Evolutionary conservation across 306 rosid species (phyloP), one percentile per base, ranked within the genome.

Genomic region (Comarum palustre): DNA sequence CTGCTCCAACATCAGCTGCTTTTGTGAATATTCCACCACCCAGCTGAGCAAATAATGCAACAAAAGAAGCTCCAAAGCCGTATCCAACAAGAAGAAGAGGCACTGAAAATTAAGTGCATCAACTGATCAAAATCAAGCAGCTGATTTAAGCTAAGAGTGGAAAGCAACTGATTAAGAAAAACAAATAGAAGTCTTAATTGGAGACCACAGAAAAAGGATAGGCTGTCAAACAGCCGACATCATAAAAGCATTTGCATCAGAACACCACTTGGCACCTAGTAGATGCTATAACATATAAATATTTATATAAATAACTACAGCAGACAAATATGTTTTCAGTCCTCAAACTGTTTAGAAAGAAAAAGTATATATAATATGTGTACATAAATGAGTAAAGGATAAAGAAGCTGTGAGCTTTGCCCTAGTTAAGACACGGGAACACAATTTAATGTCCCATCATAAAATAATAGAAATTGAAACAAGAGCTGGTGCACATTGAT

Each of bases 1-100:
- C 98, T 38, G 98, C 98, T 68, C 98, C 98, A 61, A 94, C 97
- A 86, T 94, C 98, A 41, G 98, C 98, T 11, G 98, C 98, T 83
- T 94, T 94, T 67, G 98, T 94, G 80, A 34, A 94, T 80, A 94
- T 94, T 77, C 98, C 98, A 77, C 98, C 98, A 77, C 98, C 98
- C 91, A 94, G 78, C 80, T 94, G 98, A 59, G 98, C 98, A 79
- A 94, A 94, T 59, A 94, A 83, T 60, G 98, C 98, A 38, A 94
- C 98, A 76, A 94, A 94, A 83, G 98, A 94, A 71, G 98, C 98
- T 69, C 98, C 98, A 46, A 94, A 94, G 68, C 98, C 98, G 71
- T 94, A 94, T 69, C 98, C 98, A 76, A 94, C 98, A 20, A 94
- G 97, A 77, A 94, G 98, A 85, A 94, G 98, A 50, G 98, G 98